phyloP scores from a whole-genome alignment of 352 stramenopile species.

The Elongisporangium undulatum region DNA sequence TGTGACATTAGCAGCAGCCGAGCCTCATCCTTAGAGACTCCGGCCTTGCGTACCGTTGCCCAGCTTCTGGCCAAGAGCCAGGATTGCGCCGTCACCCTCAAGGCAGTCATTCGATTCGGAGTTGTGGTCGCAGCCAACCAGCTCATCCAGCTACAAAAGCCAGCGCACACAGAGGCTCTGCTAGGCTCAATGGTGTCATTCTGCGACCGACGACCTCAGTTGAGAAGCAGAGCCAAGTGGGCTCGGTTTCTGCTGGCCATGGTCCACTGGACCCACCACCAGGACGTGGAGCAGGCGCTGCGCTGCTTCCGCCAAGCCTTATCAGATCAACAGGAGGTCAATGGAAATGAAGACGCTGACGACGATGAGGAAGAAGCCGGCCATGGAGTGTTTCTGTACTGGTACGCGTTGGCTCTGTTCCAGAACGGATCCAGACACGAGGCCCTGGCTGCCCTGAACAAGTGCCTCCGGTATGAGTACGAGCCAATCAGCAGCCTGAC shows the following conservation, averaged over 20 bases:
- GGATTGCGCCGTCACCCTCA: too few species aligned
- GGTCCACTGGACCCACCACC: slow-evolving; percentile 19
- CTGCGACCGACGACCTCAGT: too few species aligned
- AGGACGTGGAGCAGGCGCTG: slow-evolving; percentile 22
- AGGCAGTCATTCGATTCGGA: too few species aligned
- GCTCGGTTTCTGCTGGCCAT: slow-evolving; percentile 43
- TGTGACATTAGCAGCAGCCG: too few species aligned
- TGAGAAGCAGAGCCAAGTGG: slow-evolving; percentile 11
- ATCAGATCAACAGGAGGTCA: neutral
- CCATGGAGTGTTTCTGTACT: slow-evolving; percentile 38
- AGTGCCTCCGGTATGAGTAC: slow-evolving; percentile 43
- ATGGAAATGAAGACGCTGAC: neutral
- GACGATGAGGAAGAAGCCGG: neutral
- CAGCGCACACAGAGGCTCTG: too few species aligned
- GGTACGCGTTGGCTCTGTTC: slow-evolving; percentile 46
- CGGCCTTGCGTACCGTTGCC: too few species aligned
- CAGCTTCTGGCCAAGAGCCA: too few species aligned
- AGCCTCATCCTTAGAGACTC: too few species aligned
- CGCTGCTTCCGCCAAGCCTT: slow-evolving; percentile 21
- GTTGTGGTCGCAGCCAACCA: too few species aligned
- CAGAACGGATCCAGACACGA: slow-evolving; percentile 11
- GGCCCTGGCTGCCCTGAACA: slow-evolving; percentile 27
- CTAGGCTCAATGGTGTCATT: too few species aligned
- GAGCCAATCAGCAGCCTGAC: slow-evolving; percentile 41
- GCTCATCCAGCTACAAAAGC: too few species aligned